Conservation (phyloP, 345 rosid species). For the Gossypium australe region DNA sequence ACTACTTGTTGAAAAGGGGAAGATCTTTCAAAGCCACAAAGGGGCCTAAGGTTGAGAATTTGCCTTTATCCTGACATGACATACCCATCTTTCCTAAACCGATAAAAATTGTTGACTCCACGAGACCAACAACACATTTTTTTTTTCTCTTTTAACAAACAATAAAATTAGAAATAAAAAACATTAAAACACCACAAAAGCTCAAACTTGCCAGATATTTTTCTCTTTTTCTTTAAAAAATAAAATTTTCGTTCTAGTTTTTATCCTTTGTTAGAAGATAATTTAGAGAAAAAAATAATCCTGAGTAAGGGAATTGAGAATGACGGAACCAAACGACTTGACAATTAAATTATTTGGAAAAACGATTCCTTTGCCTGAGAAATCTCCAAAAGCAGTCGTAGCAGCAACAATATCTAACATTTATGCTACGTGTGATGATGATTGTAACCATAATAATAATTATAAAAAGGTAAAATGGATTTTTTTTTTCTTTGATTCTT, state of each 20-base stretch:
- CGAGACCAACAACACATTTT: slow-evolving; percentile 19
- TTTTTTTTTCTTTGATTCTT: neutral
- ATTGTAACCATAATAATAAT: neutral
- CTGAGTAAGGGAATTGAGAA: slow-evolving; percentile 19
- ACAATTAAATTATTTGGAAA: slow-evolving; percentile 86
- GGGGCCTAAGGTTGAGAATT: slow-evolving; percentile 67
- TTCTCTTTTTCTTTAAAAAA: neutral
- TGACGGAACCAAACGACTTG: slow-evolving; percentile 77
- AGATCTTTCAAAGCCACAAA: slow-evolving; percentile 53
- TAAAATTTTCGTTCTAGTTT: slow-evolving; percentile 23
- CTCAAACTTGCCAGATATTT: slow-evolving; percentile 25
- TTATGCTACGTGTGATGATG: slow-evolving; percentile 15
- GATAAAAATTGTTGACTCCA: slow-evolving; percentile 44
- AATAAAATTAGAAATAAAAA: neutral
- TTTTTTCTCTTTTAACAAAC: neutral
- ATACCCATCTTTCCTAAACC: slow-evolving; percentile 23
- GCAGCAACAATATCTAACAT: neutral
- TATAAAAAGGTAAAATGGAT: slow-evolving; percentile 26
- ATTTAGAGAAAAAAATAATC: neutral
- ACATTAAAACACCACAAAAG: slow-evolving; percentile 4
- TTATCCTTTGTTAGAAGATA: slow-evolving; percentile 9
- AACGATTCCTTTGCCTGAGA: slow-evolving; percentile 71
- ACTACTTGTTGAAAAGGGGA: neutral
- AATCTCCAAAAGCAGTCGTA: slow-evolving; percentile 12
- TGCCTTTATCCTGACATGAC: slow-evolving; percentile 51